Base-by-base conservation (phyloP, 2,329 filamentous ascomycete genomes). In the Fusarium bulbicola region DNA sequence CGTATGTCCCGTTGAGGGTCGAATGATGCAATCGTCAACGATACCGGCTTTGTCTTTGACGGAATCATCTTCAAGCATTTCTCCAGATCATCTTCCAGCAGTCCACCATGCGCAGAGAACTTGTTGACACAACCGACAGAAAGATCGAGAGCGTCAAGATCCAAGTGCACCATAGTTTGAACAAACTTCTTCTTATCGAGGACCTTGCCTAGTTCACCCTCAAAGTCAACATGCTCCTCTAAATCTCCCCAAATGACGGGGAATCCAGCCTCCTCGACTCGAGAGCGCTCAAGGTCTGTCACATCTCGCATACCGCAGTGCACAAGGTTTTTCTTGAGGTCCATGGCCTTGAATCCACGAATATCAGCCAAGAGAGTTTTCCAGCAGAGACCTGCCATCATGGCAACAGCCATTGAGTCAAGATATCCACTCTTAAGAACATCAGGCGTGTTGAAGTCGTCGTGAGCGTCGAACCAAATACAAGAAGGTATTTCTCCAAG, bases 381-480 rank as follows among this genome's bases (percentile, higher is more conserved):
- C 74, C 75, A 81, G 37, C 74, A 79, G 40, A 69, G 53, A 6
- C 76, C 76, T 7, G 59, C 74, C 11, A 78, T 61, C 72, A 79
- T 78, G 6, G 77, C 75, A 12, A 79, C 72, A n/a, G 69, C 58
- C 75, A 79, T 78, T 4, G 77, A 78, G 58, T 79, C 77, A n/a
- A 79, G 66, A 59, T 78, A 79, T 6, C 76, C 76, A 30, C 77
- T 78, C 13, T 47, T 36, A 24, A 79, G 43, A 16, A 57, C 70
- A 24, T 79, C 75, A 7, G 74, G 77, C 1, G 80, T 81, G 43
- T 76, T 74, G 53, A 83, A 79, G 61, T 85, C 83, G 57, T 84
- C 82, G 50, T 85, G 83, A 6, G 83, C 83, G 52, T 85, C 83
- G 54, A 85, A 84, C 76, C 82, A 85, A 16, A 85, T 73, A 43